Percentiles rank a stretch among this genome's conserved stretches.
These are phyloP conservation scores for Lipomyces orientalis DNA, from an alignment of 805 yeast genomes.

Conservation along the genomic window DNA sequence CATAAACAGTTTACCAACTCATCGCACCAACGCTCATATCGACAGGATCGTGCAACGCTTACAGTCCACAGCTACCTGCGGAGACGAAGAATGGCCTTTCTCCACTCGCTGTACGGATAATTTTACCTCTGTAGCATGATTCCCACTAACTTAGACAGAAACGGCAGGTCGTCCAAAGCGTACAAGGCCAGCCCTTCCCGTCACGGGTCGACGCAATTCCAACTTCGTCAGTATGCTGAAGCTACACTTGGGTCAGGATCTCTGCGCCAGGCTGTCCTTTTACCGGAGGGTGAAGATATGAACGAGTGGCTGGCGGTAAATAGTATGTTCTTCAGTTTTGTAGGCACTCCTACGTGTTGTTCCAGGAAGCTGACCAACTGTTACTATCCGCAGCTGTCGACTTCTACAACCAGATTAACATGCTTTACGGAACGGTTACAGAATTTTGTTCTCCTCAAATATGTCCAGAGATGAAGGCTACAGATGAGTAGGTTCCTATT, in stretches of 20 bases:
- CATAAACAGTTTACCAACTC: background rate
- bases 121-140: background rate
- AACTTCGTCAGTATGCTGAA: slow-evolving; percentile 83
- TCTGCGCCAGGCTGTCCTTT: slow-evolving; percentile 86
- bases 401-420: slow-evolving; percentile 92
- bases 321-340: slow-evolving; percentile 32
- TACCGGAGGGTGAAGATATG: slow-evolving; percentile 89
- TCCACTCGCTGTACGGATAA: slow-evolving; percentile 26
- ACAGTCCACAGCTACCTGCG: background rate
- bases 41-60: background rate
- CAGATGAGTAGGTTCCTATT: slow-evolving; percentile 71
- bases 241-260: slow-evolving; percentile 93
- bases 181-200: slow-evolving; percentile 45
- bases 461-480: slow-evolving; percentile 97
- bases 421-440: slow-evolving; percentile 94
- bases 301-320: slow-evolving; percentile 97
- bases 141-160: slow-evolving; percentile 4
- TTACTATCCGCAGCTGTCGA: slow-evolving; percentile 70
- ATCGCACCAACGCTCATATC: background rate
- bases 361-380: background rate
- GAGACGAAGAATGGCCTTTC: slow-evolving; percentile 25
- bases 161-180: slow-evolving; percentile 33
- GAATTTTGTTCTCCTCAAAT: slow-evolving; percentile 94
- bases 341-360: background rate
- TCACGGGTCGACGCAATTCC: slow-evolving; percentile 45